A percentile compares a stretch with the other conserved stretches of the same genome.
phyloP scores from a whole-genome alignment of 495 filamentous ascomycete genomes.

The Penicillium chermesinum region DNA sequence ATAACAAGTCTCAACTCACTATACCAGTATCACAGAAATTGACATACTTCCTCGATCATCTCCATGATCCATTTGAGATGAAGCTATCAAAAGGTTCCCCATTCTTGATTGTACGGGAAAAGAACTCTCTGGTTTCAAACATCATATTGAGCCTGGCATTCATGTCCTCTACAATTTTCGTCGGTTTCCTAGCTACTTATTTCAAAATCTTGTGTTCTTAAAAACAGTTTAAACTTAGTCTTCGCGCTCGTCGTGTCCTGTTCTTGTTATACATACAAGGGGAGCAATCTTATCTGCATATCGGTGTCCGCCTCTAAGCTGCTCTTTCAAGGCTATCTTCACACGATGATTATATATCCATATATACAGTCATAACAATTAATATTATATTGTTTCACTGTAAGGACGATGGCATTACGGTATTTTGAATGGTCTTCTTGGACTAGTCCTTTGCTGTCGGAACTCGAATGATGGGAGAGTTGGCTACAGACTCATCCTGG shows the following conservation, averaged over 20 bases:
- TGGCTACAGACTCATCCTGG: too few relatives aligned
- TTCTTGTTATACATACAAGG: background rate
- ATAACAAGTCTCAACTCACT: constrained; percentile 1
- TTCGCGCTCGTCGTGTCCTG: background rate
- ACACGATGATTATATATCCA: too few relatives aligned
- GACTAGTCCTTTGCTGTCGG: too few relatives aligned
- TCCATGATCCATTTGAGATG: background rate
- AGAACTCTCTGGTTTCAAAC: constrained; percentile 2
- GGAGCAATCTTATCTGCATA: too few relatives aligned
- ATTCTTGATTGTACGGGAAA: background rate
- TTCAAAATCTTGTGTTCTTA: background rate
- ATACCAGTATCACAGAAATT: constrained; percentile 1
- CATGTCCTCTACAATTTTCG: constrained; percentile 1
- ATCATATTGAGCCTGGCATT: background rate
- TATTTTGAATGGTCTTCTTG: too few relatives aligned
- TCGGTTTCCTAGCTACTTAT: constrained; percentile 4
- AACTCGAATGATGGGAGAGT: too few relatives aligned
- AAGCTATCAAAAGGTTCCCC: constrained; percentile 2
- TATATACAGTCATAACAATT: too few relatives aligned
- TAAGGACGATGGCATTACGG: too few relatives aligned
- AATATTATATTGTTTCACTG: too few relatives aligned
- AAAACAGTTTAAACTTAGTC: too few relatives aligned
- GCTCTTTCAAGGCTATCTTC: too few relatives aligned
- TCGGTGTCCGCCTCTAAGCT: too few relatives aligned
- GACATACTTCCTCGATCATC: constrained; percentile 1